Base-by-base conservation (phyloP, 1,139 yeast species). In the Debaryomycetaceae sp. region DNA sequence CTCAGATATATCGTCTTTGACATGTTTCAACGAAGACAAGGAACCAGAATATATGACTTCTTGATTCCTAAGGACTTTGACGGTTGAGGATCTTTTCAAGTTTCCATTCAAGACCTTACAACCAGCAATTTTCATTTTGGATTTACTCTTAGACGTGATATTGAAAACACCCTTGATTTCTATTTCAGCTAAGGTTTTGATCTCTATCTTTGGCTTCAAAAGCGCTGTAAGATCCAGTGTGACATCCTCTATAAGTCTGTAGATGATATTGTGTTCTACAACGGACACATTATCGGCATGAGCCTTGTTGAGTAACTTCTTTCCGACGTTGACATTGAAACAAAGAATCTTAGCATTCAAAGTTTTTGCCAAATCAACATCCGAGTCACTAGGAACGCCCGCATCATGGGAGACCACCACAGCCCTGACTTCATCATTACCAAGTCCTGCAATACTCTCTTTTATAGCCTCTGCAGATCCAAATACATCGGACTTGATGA, bases 401-500 rank as follows among this genome's bases (percentile, higher is more conserved):
- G 92, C 97, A 30, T 83, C 91, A 38, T 82, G 75, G 36, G 78
- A 78, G 4, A 92, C 61, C 2, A 92, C 82, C 15, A 73, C 65
- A 5, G 92, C 78, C 44, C 71, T 69, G 9, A 92, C 92, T 54
- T 87, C 95, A 2, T 84, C 87, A 59, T 92, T 91, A 3, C 98
- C 98, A 17, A 92, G 65, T 5, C 83, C 83, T 46, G 75, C 74
- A 37, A 94, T 79, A 51, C 94, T 82, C 56, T 91, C 97, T 31
- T 71, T 76, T 40, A 72, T 70, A 8, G 83, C 83, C 52, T 78
- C 83, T 0, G 81, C 80, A 1, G 82, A 77, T 1, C 83, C 83
- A 53, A 84, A 83, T 1, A 92, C 98, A 61, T 94, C 99, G 0
- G 96, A 85, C 56, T 87, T 88, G 37, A 94, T 71, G 32, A 92